Percentiles rank a stretch among this genome's conserved stretches.
phyloP scores from a whole-genome alignment of 2,329 filamentous ascomycete genomes.

The Salinomyces thailandicus region DNA sequence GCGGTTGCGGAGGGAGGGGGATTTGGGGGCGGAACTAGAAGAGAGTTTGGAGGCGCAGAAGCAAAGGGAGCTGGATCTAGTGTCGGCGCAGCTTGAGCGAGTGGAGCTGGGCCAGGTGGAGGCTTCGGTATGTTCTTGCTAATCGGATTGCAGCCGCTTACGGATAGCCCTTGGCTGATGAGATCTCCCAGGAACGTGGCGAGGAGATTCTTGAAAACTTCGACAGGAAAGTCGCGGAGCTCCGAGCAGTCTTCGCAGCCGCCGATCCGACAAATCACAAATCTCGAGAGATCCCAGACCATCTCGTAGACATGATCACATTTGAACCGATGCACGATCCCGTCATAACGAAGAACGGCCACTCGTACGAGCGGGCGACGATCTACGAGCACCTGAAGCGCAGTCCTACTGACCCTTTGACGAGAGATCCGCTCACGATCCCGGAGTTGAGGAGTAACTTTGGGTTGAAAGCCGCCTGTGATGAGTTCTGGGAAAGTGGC shows the following conservation, averaged over 20 bases:
- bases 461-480: conserved; percentile 67
- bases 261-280: conserved; percentile 35
- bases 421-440: conserved; percentile 59
- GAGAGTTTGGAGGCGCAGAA: conserved; percentile 40
- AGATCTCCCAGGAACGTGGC: conserved; percentile 30
- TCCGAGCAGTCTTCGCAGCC: conserved; percentile 38
- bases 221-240: conserved; percentile 33
- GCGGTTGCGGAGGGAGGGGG: conserved; percentile 45
- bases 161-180: not conserved
- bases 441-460: conserved; percentile 72
- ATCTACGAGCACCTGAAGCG: conserved; percentile 77
- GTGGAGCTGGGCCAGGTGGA: conserved; percentile 35
- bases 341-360: conserved; percentile 67
- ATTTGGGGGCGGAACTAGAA: conserved; percentile 52
- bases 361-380: conserved; percentile 78
- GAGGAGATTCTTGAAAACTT: conserved; percentile 33
- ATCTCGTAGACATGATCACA: conserved; percentile 56
- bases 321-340: conserved; percentile 27
- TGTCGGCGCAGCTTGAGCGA: conserved; percentile 20
- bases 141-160: too few species aligned
- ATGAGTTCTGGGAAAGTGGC: conserved; percentile 78
- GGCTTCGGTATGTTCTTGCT: conserved; percentile 23
- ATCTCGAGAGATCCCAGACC: conserved; percentile 57
- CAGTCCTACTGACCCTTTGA: conserved; percentile 68
- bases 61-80: conserved; percentile 30